phyloP scores from a whole-genome alignment of 352 stramenopile genomes.

The Globisporangium alternatum region DNA sequence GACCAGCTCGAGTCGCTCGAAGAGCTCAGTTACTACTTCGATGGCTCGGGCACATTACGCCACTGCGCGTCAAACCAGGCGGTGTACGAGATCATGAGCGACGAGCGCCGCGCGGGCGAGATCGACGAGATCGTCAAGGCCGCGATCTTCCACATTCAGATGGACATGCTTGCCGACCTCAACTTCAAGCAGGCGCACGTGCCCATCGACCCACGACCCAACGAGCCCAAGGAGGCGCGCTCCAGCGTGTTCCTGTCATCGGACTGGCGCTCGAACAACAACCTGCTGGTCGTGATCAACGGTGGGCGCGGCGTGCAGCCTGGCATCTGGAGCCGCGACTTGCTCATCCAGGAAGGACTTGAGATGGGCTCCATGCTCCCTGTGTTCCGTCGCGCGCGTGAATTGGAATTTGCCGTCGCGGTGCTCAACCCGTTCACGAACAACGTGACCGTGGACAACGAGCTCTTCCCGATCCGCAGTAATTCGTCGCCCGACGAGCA shows the following conservation, averaged over 20 bases:
- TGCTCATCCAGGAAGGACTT: conserved; percentile 74
- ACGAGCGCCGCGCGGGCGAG: conserved; percentile 58
- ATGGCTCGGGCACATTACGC: conserved; percentile 58
- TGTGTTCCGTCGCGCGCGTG: conserved; percentile 46
- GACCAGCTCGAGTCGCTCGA: conserved; percentile 74
- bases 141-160: conserved; percentile 83
- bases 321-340: conserved; percentile 75
- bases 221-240: conserved; percentile 67
- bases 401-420: conserved; percentile 45
- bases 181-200: conserved; percentile 72
- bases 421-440: conserved; percentile 78
- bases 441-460: conserved; percentile 58
- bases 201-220: conserved; percentile 46
- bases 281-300: conserved; percentile 74
- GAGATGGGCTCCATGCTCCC: conserved; percentile 79
- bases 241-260: conserved; percentile 71
- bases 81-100: conserved; percentile 75
- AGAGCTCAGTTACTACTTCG: conserved; percentile 79
- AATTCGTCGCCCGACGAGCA: conserved; percentile 67
- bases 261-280: conserved; percentile 55
- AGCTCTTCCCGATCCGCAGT: conserved; percentile 52
- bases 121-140: conserved; percentile 81
- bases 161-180: conserved; percentile 79
- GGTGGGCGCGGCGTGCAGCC: conserved; percentile 58
- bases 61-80: conserved; percentile 73